Evolutionary conservation across 208 protist genomes (phyloP), one percentile per base, ranked within the genome.

Genomic region (Trypanosoma conorhini): DNA sequence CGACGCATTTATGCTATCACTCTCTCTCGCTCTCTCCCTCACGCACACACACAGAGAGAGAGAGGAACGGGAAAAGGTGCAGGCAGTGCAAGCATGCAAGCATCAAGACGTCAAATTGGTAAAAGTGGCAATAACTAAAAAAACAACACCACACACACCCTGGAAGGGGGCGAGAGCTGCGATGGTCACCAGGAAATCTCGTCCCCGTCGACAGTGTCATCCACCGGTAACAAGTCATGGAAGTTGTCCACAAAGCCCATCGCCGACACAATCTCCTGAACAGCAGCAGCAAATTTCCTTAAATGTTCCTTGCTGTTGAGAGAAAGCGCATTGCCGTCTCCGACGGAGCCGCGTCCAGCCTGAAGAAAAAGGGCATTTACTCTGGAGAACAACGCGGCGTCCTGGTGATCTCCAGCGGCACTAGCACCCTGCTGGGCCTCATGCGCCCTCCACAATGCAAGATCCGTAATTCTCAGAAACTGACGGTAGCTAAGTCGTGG

Each of bases 391-490:
- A 68, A 30, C 19, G 33, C 44, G 17, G 4, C 15, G 8, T 60
- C 30, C 42, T 62, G 0, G 35, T 58, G 2, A 5, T 46, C 50
- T 48, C 50, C 42, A 62, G 22, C 12, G 10, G 19, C 15, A 33
- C 0, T 54, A 28, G n/a, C 54, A 44, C 12, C 24, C 17, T 42
- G 8, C 30, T 66, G 10, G 12, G 4, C 38, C 8, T 74, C 70
- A 57, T 72, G 69, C 52, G 80, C 75, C 54, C 65, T 74, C 74
- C 74, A 76, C 62, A 94, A 64, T 15, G 89, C 75, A 68, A 91
- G 80, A 67, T 94, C 84, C 21, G 89, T 94, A 44, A 92, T 68
- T 31, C 85, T 84, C 24, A 91, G 67, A 60, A 94, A 90, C 31
- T 83, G 75, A 65, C 75, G 74, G 72, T 82, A 92, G 72, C 79